phyloP scores from a whole-genome alignment of 768 basidiomycete genomes.

The Serendipita sp. region DNA sequence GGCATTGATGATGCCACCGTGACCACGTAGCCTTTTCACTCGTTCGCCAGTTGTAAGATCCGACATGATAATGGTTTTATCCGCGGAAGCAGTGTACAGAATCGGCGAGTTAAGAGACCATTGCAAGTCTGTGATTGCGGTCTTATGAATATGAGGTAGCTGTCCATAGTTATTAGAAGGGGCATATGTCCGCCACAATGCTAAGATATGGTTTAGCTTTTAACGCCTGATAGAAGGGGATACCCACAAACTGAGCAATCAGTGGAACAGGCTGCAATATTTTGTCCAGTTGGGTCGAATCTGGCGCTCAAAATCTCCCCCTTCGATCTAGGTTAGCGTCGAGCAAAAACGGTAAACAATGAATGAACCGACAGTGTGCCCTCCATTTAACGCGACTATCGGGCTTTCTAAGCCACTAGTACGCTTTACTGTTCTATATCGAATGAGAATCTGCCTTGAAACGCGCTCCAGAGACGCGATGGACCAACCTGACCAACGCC shows the following conservation, averaged over 20 bases:
- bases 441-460: neutral
- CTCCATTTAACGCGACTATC: slow-evolving; percentile 77
- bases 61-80: slow-evolving; percentile 60
- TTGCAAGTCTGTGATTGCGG: slow-evolving; percentile 81
- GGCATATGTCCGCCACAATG: slow-evolving; percentile 79
- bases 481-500: slow-evolving; percentile 47
- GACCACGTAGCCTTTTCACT: slow-evolving; percentile 65
- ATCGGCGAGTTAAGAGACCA: slow-evolving; percentile 64
- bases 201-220: slow-evolving; percentile 15
- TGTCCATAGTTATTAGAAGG: slow-evolving; percentile 89
- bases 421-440: slow-evolving; percentile 45
- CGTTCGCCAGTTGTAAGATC: slow-evolving; percentile 77
- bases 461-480: neutral
- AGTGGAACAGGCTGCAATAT: slow-evolving; percentile 80
- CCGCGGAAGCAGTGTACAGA: slow-evolving; percentile 77
- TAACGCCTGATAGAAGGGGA: neutral
- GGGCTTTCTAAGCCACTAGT: slow-evolving; percentile 91
- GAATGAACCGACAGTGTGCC: slow-evolving; percentile 54
- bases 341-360: neutral
- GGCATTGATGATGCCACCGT: slow-evolving; percentile 79
- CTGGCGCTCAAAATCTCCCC: slow-evolving; percentile 81
- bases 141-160: slow-evolving; percentile 68
- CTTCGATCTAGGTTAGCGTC: slow-evolving; percentile 20
- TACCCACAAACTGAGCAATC: slow-evolving; percentile 80
- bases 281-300: slow-evolving; percentile 88